Base-by-base conservation (phyloP, 192 early-diverging fungal species). In the Mortierella antarctica region DNA sequence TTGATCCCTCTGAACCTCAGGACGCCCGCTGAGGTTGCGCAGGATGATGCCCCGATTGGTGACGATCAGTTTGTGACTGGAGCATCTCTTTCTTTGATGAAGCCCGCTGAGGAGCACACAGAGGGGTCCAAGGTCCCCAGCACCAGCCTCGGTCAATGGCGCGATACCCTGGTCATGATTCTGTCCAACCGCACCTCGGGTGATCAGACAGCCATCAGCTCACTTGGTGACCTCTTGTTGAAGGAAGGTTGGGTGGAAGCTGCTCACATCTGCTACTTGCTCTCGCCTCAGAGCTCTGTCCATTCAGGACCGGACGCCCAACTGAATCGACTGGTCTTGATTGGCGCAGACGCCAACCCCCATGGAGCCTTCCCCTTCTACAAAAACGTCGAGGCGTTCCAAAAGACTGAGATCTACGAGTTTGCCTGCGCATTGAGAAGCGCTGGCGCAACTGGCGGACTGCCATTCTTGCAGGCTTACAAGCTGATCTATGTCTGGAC, bases 391-490 rank as follows among this genome's bases (percentile, higher is more conserved):
- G 74, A 82, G 21, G 88, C 92, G 11, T 72, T 97, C 5, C 91
- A 90, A 62, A 74, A 91, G 57, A 96, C 93, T 0, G 97, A 99
- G 83, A 81, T 97, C 11, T 95, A 91, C 71, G 96, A 97, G 73
- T 91, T 92, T 80, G 87, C 90, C 12, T 84, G 88, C 48, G 90
- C 90, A 13, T 75, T 90, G 20, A 81, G 77, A 31, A 65, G 84
- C 6, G 67, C 70, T 52, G 78, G 83, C 23, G 82, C 66, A 23
- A 78, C 88, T 18, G 86, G 88, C 17, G 73, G 82, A 20, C 60
- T 99, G n/a, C 94, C 95, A n/a, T 93, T 94, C 69, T 79, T 99
- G 54, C 96, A 98, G 71, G 89, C 90, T 0, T 96, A 96, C 89
- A 98, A 98, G 73, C 84, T 99, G 7, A 64, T 83, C 40, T 89